Percentiles rank a stretch among this genome's conserved stretches.
Evolutionary conservation across 2,329 filamentous ascomycete species (phyloP).

Genomic region (Zymoseptoria tritici): DNA sequence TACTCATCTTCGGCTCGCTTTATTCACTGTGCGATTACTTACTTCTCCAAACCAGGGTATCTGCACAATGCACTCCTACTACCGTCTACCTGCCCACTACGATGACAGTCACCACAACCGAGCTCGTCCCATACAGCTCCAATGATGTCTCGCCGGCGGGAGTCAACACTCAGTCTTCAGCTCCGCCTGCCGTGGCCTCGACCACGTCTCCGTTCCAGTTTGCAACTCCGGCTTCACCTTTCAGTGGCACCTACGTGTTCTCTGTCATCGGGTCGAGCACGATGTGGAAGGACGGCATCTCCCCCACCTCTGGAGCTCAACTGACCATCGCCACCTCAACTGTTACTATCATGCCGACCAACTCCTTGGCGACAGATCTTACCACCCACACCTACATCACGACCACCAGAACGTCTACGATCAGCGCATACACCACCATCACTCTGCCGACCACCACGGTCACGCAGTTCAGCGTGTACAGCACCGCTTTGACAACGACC

Average conservation of each 20-base stretch:
- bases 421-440: conserved; percentile 11
- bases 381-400: conserved; percentile 8
- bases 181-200: conserved; percentile 7
- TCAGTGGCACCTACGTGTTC: conserved; percentile 8
- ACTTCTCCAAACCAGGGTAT: conserved; percentile 23
- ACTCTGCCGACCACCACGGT: conserved; percentile 22
- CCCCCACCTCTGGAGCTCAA: conserved; percentile 19
- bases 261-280: conserved; percentile 18
- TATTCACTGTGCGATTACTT: conserved; percentile 22
- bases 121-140: conserved; percentile 6
- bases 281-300: conserved; percentile 21
- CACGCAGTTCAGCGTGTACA: conserved; percentile 19
- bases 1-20: conserved; percentile 20
- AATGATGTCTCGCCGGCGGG: conserved; percentile 6
- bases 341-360: conserved; percentile 13
- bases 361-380: conserved; percentile 3
- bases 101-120: conserved; percentile 13
- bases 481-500: conserved; percentile 20
- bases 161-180: conserved; percentile 9
- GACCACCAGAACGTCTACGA: conserved; percentile 8
- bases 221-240: background rate
- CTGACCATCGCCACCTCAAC: conserved; percentile 19
- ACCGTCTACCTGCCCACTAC: conserved; percentile 24
- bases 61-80: conserved; percentile 18
- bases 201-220: background rate